Evolutionary conservation across 2,329 filamentous ascomycete genomes (phyloP), one percentile per base, ranked within the genome.

Genomic region (Fusarium sulawesiense): DNA sequence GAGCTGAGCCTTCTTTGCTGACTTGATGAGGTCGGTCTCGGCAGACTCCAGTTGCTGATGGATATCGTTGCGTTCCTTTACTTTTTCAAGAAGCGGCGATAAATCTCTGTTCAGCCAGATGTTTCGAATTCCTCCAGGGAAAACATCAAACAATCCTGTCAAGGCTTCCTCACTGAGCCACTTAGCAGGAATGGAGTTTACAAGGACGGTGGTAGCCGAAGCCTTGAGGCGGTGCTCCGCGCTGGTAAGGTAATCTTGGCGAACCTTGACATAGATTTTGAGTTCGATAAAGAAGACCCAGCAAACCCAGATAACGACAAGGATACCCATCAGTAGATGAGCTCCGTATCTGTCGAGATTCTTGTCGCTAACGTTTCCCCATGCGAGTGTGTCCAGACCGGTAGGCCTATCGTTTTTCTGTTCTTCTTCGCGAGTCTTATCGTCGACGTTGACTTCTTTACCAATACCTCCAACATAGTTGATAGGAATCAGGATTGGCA

Each of bases 91-190:
- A 13, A 99, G 86, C 11, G 91, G 87, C 45, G 94, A 93, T 71
- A 93, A 91, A 76, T 99, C 93, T 66, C 95, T 89, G 64, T 98
- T 99, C 74, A 99, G 90, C 94, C 95, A 99, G 48, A 99, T 92
- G 73, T 98, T 98, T 64, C 93, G 89, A 76, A 99, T 91, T 30
- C 96, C 96, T 21, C 96, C 96, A 0, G 96, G 96, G 73, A 98
- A 98, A 2, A 98, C 94, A 78, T 99, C 96, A 75, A 97, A 99
- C 0, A 99, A 84, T 1, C 91, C 92, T 61, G 89, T 87, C 7
- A 99, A 85, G 1, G 93, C 93, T 46, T 97, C 90, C 50, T 93
- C 88, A 4, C 88, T 93, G 10, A 97, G 88, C 96, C 96, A 99
- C 76, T 97, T 97, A 42, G 87, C 84, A 2, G 96, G 96, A 54